Percentiles rank a stretch among this genome's conserved stretches.
Evolutionary conservation across 768 basidiomycete species (phyloP).

Genomic region (Lactarius psammicola): DNA sequence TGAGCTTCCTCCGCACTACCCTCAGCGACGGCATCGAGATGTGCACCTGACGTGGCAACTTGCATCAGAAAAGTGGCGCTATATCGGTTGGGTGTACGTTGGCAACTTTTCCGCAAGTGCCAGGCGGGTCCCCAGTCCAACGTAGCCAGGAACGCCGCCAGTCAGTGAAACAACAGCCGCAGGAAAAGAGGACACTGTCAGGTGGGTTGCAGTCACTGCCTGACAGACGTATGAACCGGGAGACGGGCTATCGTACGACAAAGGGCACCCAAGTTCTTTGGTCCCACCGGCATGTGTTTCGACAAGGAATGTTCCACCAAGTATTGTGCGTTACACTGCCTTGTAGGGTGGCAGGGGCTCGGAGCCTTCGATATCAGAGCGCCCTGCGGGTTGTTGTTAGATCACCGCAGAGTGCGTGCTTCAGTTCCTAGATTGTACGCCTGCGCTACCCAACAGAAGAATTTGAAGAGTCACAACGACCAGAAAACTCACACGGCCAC

Average conservation of each 20-base stretch:
- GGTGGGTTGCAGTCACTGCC: background rate
- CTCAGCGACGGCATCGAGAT: background rate
- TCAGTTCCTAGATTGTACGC: background rate
- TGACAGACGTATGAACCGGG: background rate
- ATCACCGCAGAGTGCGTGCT: background rate
- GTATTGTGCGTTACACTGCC: constrained; percentile 1
- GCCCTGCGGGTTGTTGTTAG: background rate
- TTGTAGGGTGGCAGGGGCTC: background rate
- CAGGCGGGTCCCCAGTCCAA: background rate
- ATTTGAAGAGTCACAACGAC: background rate
- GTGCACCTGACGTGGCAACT: constrained; percentile 16
- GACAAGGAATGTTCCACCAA: background rate
- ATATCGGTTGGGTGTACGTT: background rate
- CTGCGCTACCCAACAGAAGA: background rate
- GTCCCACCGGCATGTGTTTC: background rate
- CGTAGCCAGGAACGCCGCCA: background rate
- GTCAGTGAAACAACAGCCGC: constrained; percentile 2
- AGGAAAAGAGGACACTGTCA: background rate
- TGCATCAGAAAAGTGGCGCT: constrained; percentile 18
- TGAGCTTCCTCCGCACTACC: background rate
- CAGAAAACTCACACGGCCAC: background rate
- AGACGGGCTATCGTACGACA: background rate
- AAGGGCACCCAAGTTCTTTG: background rate
- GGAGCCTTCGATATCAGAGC: background rate
- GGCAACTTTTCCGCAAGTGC: background rate